A percentile compares a stretch with the other conserved stretches of the same genome.
Conservation (phyloP, 805 yeast genomes). For the Saccharomycopsis fibuligera region DNA sequence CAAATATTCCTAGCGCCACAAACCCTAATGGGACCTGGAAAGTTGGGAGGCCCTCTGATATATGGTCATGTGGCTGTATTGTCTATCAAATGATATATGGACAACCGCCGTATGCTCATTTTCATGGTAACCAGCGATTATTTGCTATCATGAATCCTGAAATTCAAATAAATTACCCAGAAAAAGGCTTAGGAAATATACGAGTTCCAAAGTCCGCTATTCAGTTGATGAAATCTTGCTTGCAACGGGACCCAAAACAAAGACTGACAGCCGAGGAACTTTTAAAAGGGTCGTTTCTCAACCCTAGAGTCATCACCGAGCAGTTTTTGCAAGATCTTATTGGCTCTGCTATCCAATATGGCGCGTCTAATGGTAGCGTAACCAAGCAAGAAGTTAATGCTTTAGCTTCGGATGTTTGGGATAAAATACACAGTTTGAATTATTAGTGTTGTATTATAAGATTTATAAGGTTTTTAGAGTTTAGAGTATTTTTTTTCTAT, state of each 20-base stretch:
- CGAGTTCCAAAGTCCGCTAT: conserved; percentile 64
- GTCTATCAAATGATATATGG: conserved; percentile 95
- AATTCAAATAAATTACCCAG: conserved; percentile 61
- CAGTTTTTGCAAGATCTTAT: conserved; percentile 63
- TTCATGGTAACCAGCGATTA: conserved; percentile 68
- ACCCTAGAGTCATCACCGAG: conserved; percentile 68
- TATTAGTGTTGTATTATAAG: conserved; percentile 5
- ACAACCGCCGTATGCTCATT: conserved; percentile 79
- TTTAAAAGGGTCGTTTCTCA: conserved; percentile 56
- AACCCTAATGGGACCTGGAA: conserved; percentile 41
- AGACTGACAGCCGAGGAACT: conserved; percentile 63
- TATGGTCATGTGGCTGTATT: conserved; percentile 99
- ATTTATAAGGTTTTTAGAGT: not conserved
- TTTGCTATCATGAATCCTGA: conserved; percentile 84
- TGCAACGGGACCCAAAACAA: conserved; percentile 60
- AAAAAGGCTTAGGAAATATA: conserved; percentile 51
- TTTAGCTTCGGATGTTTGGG: conserved; percentile 54
- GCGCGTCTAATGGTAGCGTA: conserved; percentile 40
- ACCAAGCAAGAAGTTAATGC: conserved; percentile 39
- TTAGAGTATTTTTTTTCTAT: conserved; percentile 1
- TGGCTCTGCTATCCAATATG: conserved; percentile 71
- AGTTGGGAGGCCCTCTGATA: conserved; percentile 92
- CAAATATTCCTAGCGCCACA: conserved; percentile 30
- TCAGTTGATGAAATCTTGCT: conserved; percentile 65
- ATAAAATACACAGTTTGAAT: conserved; percentile 31